Conservation (phyloP, 176 grass and related monocot species). For the Hordeum marinum region DNA sequence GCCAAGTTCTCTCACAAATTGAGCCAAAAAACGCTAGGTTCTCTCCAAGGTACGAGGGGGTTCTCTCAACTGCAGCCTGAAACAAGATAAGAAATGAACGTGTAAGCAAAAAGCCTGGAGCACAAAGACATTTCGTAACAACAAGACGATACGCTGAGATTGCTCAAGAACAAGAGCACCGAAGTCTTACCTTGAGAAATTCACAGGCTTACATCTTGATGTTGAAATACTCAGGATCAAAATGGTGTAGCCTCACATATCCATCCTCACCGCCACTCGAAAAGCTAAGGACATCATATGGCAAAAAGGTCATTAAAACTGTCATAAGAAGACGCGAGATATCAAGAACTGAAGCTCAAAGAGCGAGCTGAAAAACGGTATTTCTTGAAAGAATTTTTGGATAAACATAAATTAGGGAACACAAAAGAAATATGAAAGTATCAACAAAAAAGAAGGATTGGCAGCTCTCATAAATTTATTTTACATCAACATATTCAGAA, state of each 20-base stretch:
- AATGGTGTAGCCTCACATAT: slow-evolving; percentile 89
- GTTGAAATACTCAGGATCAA: slow-evolving; percentile 82
- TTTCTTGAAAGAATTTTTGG: background rate
- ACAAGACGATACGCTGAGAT: background rate
- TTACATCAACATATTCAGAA: slow-evolving; percentile 41
- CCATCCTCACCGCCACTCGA: slow-evolving; percentile 94
- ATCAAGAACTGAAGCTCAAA: background rate
- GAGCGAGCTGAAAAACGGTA: background rate
- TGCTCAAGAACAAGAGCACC: no score
- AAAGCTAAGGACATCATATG: slow-evolving; percentile 34
- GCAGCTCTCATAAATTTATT: slow-evolving; percentile 23
- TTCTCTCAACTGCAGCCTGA: background rate
- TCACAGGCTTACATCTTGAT: slow-evolving; percentile 47
- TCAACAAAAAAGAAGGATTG: background rate
- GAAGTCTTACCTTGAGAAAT: background rate
- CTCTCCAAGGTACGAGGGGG: background rate
- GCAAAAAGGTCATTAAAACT: background rate
- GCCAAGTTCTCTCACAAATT: background rate
- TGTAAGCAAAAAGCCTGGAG: background rate
- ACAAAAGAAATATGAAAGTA: background rate
- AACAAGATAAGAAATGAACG: background rate
- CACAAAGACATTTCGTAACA: background rate
- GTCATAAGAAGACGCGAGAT: background rate
- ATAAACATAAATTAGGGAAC: background rate
- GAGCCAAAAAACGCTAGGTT: background rate